A percentile compares a stretch with the other conserved stretches of the same genome.
Conservation (phyloP, 306 rosid species). For the Vigna mungo region DNA sequence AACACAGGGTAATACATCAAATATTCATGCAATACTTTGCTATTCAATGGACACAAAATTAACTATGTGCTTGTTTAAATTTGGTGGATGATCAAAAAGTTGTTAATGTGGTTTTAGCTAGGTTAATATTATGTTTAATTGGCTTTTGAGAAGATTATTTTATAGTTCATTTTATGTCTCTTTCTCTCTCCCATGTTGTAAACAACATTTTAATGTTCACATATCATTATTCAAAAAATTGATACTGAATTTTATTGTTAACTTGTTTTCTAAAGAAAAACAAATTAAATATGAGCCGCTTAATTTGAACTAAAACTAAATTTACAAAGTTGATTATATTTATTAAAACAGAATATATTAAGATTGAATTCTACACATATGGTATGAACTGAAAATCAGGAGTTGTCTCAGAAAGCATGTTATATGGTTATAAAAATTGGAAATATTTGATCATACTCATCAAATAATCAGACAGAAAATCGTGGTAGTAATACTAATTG, state of each 20-base stretch:
- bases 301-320: too few species aligned
- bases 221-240: not conserved
- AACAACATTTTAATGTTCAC: not conserved
- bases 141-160: too few species aligned
- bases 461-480: not conserved
- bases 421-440: not conserved
- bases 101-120: too few species aligned
- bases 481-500: too few species aligned
- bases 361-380: not conserved
- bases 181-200: too few species aligned
- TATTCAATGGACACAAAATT: constrained; percentile 29
- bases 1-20: constrained; percentile 37
- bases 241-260: not conserved
- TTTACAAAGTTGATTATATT: too few species aligned
- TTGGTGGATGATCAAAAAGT: not conserved
- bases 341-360: too few species aligned
- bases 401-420: too few species aligned
- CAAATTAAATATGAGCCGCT: not conserved
- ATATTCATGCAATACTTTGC: constrained; percentile 29
- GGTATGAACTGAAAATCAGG: not conserved
- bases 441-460: not conserved
- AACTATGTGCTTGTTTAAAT: not conserved
- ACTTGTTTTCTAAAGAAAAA: not conserved
- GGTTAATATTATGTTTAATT: too few species aligned
- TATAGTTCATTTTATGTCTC: too few species aligned